Evolutionary conservation across 805 yeast species (phyloP), one percentile per base, ranked within the genome.

Genomic region (Danielia reshetovae): DNA sequence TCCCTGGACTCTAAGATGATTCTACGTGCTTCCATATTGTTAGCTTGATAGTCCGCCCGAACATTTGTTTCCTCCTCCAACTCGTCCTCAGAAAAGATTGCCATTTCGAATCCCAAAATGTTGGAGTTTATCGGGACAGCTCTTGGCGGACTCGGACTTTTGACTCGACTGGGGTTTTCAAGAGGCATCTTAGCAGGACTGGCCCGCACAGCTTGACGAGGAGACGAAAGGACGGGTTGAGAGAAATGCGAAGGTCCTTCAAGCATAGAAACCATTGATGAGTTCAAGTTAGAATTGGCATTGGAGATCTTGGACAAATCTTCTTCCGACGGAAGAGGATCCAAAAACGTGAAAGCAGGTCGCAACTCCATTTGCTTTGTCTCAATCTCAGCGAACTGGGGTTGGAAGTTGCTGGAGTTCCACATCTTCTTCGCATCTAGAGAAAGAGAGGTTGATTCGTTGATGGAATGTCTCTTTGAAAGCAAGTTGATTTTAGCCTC

Each of bases 401-500:
- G 67, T 11, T 43, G 42, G 34, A 54, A 61, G 24, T 46, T 46
- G 16, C 39, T 45, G 21, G 35, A 33, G 25, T 54, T 52, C 48
- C 56, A 62, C 10, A 45, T 40, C 18, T 52, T 44, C 39, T 65
- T 65, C 7, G 60, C 60, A 38, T 64, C 70, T 5, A 59, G 41
- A 4, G 69, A 62, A 8, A 64, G 53, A 5, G 68, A 55, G 1
- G 70, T 58, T 4, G 68, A 61, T 36, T 62, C 68, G 34, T 52
- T 58, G 7, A 56, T 52, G 4, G 49, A 40, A 31, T 58, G 57
- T 30, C 65, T 39, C 31, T 60, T 54, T n/a, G 52, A 39, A 7
- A 62, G 50, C 8, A 61, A 45, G 19, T 45, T 38, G 27, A 55
- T 54, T 19, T 57, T 57, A n/a, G 42, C 38, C 29, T 60, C 62